These are phyloP conservation scores for Sporobolomyces pararoseus DNA, from an alignment of 768 basidiomycete genomes.

Conservation along the genomic window DNA sequence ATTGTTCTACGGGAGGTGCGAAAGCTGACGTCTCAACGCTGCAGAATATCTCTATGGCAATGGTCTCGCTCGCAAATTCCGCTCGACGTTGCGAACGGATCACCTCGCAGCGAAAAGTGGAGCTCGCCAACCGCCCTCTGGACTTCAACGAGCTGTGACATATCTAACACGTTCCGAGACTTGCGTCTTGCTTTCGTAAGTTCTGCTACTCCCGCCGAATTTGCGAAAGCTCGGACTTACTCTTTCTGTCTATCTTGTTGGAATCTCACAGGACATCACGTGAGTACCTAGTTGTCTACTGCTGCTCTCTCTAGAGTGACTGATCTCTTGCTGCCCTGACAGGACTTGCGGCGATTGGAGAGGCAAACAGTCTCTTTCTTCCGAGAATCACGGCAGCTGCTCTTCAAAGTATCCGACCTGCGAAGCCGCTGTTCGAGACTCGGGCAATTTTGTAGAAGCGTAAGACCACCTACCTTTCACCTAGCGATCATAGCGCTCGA, in stretches of 20 bases:
- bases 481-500: too few species aligned
- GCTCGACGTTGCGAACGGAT: background rate
- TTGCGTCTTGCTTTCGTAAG: constrained; percentile 4
- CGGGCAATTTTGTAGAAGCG: constrained; percentile 8
- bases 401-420: background rate
- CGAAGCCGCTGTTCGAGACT: constrained; percentile 2
- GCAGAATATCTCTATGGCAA: constrained; percentile 3
- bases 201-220: too few species aligned
- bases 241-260: too few species aligned
- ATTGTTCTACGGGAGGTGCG: background rate
- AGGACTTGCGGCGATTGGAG: constrained; percentile 10
- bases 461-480: background rate
- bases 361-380: background rate
- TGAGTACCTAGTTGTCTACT: background rate
- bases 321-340: background rate
- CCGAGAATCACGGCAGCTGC: background rate
- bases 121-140: background rate
- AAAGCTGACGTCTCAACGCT: background rate
- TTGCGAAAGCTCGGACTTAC: too few species aligned
- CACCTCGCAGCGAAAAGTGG: background rate
- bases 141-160: background rate
- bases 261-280: constrained; percentile 21
- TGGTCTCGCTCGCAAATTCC: constrained; percentile 6
- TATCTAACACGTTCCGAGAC: background rate
- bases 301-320: background rate